Base-by-base conservation (phyloP, 106 monocot genomes). In the Hemerocallis citrina region DNA sequence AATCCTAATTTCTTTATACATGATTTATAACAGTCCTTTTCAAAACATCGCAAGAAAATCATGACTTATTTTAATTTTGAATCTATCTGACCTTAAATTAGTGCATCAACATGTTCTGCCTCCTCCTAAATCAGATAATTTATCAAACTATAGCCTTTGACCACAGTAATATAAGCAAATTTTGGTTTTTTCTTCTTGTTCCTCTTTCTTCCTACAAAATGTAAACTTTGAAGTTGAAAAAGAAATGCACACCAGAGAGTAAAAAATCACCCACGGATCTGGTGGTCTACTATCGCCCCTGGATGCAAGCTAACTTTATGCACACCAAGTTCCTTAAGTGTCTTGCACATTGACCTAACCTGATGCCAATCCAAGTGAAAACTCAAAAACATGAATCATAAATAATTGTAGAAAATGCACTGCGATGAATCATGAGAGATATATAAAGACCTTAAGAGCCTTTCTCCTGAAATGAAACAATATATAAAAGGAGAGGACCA, bases 251-350 rank as follows among this genome's bases (percentile, higher is more conserved):
- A 10, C 1, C 7, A 16, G 28, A 35, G 46, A 37, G 33, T 36
- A 20, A n/a, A 23, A 31, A 48, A 77, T 63, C 46, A 98, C 96
- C 91, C 96, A 20, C 23, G 78, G 63, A 88, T 39, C 68, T 98
- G 96, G 55, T 85, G 79, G 66, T 77, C 74, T 23, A 91, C 27
- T 45, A 79, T 59, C 12, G 91, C 84, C 14, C 79, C 88, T n/a
- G 79, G 54, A 71, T 91, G 96, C 62, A 98, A 66, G 76, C 91
- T 98, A 19, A 98, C 84, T 3, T 91, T 59, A 66, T 98, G 96
- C 12, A 98, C 55, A 49, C 96, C 91, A 64, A 96, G 74, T 29
- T 64, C 59, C 61, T 91, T 98, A 7, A 98, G 81, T 42, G 84
- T 87, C 60, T 85, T 98, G 63, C 87, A 91, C 0, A 85, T 17